Percentiles rank a stretch among this genome's conserved stretches.
phyloP scores from a whole-genome alignment of 2,329 filamentous ascomycete species.

The Drechslerella coelobrocha region DNA sequence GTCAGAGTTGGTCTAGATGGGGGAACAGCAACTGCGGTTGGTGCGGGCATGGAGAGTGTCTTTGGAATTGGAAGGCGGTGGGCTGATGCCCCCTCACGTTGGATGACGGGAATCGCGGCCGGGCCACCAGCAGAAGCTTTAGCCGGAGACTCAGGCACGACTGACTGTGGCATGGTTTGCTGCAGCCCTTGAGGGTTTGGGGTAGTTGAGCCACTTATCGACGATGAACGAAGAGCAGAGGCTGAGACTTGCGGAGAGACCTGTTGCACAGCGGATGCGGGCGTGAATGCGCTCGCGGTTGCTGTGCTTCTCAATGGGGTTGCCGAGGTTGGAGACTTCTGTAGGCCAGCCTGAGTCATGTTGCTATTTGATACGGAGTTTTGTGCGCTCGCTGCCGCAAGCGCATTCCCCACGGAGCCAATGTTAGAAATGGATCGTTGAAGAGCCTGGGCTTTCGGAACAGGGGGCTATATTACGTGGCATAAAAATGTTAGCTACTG shows the following conservation, averaged over 20 bases:
- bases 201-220: slow-evolving; percentile 62
- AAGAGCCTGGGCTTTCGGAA: slow-evolving; percentile 19
- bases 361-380: slow-evolving; percentile 14
- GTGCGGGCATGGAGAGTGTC: slow-evolving; percentile 73
- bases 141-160: slow-evolving; percentile 60
- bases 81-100: slow-evolving; percentile 37
- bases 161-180: slow-evolving; percentile 63
- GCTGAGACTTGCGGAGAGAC: slow-evolving; percentile 64
- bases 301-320: slow-evolving; percentile 22
- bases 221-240: slow-evolving; percentile 57
- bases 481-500: neutral
- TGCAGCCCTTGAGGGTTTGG: slow-evolving; percentile 63
- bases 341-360: slow-evolving; percentile 21
- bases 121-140: slow-evolving; percentile 50
- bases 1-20: slow-evolving; percentile 80
- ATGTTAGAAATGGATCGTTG: slow-evolving; percentile 30
- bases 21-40: slow-evolving; percentile 76
- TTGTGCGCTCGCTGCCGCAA: slow-evolving; percentile 31
- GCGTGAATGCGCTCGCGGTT: slow-evolving; percentile 15
- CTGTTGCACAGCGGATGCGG: slow-evolving; percentile 13
- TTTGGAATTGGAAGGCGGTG: slow-evolving; percentile 75
- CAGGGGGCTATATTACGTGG: slow-evolving; percentile 15
- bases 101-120: slow-evolving; percentile 45
- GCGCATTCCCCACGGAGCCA: slow-evolving; percentile 38
- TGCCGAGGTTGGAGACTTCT: slow-evolving; percentile 41